Percentiles rank a stretch among this genome's conserved stretches.
Conservation (phyloP, 2,329 filamentous ascomycete species). For the Exutisphaerella laricina region DNA sequence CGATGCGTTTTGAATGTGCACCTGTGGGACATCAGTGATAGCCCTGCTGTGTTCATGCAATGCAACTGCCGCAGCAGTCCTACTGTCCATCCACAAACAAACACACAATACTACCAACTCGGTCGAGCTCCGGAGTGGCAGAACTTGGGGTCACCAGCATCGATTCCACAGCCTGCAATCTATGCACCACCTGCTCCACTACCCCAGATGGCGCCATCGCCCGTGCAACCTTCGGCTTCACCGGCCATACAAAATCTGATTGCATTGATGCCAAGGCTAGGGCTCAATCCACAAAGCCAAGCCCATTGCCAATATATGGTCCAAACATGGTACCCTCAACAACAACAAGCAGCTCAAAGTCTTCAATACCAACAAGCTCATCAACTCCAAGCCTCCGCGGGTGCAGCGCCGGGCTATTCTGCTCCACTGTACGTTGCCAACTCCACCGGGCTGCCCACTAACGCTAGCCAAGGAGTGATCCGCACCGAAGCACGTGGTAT, state of each 20-base stretch:
- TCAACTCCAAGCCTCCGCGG: conserved; percentile 1
- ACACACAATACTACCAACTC: conserved; percentile 14
- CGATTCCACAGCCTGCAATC: conserved; percentile 1
- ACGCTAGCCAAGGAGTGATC: conserved; percentile 22
- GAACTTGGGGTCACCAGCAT: conserved; percentile 11
- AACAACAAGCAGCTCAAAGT: conserved; percentile 5
- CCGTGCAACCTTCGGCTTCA: conserved; percentile 1
- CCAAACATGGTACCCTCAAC: too few species aligned
- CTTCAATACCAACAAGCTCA: conserved; percentile 3
- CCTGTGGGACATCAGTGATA: conserved; percentile 26
- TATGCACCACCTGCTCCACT: conserved; percentile 6
- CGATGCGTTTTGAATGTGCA: conserved; percentile 23
- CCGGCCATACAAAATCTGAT: conserved; percentile 9
- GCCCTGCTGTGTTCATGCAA: conserved; percentile 13
- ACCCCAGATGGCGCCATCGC: not conserved
- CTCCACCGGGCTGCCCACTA: conserved; percentile 24
- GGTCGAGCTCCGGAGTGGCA: conserved; percentile 20
- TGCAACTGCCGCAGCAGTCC: conserved; percentile 23
- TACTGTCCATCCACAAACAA: conserved; percentile 11
- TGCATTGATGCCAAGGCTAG: conserved; percentile 8
- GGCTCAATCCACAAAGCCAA: conserved; percentile 8
- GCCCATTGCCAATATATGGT: conserved; percentile 6
- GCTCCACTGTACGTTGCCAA: conserved; percentile 21
- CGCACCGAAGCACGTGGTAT: conserved; percentile 27
- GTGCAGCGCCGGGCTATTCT: not conserved